Evolutionary conservation across 805 yeast species (phyloP), one percentile per base, ranked within the genome.

Genomic region (Saturnispora gosingensis): DNA sequence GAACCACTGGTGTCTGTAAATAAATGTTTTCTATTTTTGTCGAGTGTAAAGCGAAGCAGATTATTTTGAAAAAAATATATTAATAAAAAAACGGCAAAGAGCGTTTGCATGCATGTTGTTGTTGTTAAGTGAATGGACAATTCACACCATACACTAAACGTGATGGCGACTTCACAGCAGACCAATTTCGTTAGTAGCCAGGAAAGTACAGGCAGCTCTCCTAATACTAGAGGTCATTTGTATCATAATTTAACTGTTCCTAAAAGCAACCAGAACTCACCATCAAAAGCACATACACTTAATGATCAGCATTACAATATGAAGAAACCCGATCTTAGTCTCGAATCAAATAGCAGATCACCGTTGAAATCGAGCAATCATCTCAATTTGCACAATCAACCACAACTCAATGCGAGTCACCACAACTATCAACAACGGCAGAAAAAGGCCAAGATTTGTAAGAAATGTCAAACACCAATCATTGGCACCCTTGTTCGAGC

Each of bases 401-500:
- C 18, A 3, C 30, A 44, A 13, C 15, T 16, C 20, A 18, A 27
- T 44, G 35, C 20, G 10, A 30, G 16, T 44, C 28, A 25, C 4
- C 28, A 30, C 18, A 44, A 25, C 24, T 24, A 40, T 24, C 30
- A 22, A 22, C 47, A 24, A 35, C 35, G 36, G 16, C 46, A 35
- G 40, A 65, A 58, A 40, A 66, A 66, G 35, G 57, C 63, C 16
- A 73, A 72, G 56, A 56, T 68, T 15, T 83, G 89, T 63, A 70
- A 73, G 22, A 70, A 71, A 39, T 83, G 90, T 65, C 67, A 66
- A 4, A 65, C 72, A 36, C 72, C 74, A 11, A 81, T 83, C 16
- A 66, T 75, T 1, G 84, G 91, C n/a, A 88, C 87, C 54, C 82
- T 88, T 55, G 93, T 91, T 3, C 76, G 96, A 47, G 97, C 98